Evolutionary conservation across 371 early-diverging fungal genomes (phyloP), one percentile per base, ranked within the genome.

Genomic region (Mycotypha africana): DNA sequence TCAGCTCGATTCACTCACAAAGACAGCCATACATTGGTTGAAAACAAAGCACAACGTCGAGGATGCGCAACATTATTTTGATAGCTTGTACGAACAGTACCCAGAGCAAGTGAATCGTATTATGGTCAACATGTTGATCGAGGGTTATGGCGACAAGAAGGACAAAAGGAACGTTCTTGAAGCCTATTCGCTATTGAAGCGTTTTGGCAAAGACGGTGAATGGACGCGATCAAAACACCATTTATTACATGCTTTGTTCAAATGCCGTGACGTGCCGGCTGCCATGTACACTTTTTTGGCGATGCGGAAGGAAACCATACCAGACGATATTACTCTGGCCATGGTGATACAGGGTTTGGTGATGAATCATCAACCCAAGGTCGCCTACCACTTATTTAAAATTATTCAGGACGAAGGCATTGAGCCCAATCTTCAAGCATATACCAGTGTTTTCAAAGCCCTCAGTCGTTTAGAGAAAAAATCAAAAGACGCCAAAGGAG

Each of bases 261-360:
- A 62, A 16, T 73, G 73, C 24, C 62, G 62, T 4, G 71, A 70
- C 28, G 56, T 70, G 2, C 62, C 71, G 21, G 65, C 58, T 15
- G 71, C 71, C 1, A 23, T 70, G 15, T 19, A 42, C 15, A 62
- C 62, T 1, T 70, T 62, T 51, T 44, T 48, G n/a, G 26, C 47
- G n/a, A 64, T 70, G 60, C 59, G 62, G 14, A 19, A 42, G 15
- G 43, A 50, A 34, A 52, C 47, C n/a, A 40, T 64, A 30, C 64
- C 71, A 0, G 73, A 73, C 22, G 60, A 63, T 24, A 49, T 73
- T 5, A 69, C 69, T 1, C 10, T 58, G 38, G 73, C 73, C 2
- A 69, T 73, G 65, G 51, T 73, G 16, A 53, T 73, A 14, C 60
- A 62, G 14, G 73, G 70, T 9, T 45, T 69, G 10, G 51, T 74